A percentile compares a stretch with the other conserved stretches of the same genome.
Evolutionary conservation across 2,329 filamentous ascomycete species (phyloP).

Genomic region (Gaeumannomyces tritici): DNA sequence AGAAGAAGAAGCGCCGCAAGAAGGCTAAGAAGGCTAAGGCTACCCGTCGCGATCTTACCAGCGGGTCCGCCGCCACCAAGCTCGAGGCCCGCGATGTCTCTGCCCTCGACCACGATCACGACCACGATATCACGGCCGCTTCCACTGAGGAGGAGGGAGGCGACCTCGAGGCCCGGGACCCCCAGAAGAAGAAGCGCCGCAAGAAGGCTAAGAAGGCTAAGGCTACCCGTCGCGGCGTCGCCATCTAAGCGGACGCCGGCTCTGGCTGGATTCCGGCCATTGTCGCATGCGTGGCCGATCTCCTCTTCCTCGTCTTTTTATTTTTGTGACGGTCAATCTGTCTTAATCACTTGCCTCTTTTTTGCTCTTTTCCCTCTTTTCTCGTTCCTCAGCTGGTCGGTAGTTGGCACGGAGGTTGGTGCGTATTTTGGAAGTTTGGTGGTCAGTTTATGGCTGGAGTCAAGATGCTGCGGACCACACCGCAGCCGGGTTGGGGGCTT

Average conservation of each 20-base stretch:
- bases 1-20: constrained; percentile 8
- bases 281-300: too few species aligned
- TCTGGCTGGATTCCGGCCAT: too few species aligned
- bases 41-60: background rate
- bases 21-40: background rate
- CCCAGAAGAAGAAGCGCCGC: constrained; percentile 8
- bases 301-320: background rate
- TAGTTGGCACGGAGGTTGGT: background rate
- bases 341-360: background rate
- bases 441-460: background rate
- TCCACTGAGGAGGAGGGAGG: too few species aligned
- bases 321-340: background rate
- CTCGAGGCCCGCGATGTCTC: background rate
- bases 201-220: constrained; percentile 1
- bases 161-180: background rate
- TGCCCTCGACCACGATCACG: background rate
- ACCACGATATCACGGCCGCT: background rate
- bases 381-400: background rate
- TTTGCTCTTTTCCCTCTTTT: background rate
- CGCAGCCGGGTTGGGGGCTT: background rate
- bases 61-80: background rate
- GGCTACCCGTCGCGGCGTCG: too few species aligned
- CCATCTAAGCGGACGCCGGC: too few species aligned
- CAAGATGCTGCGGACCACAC: background rate
- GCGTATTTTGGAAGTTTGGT: background rate